Percentiles rank a stretch among this genome's conserved stretches.
Conservation (phyloP, 257 asterid species). For the Gentiana macrophylla region DNA sequence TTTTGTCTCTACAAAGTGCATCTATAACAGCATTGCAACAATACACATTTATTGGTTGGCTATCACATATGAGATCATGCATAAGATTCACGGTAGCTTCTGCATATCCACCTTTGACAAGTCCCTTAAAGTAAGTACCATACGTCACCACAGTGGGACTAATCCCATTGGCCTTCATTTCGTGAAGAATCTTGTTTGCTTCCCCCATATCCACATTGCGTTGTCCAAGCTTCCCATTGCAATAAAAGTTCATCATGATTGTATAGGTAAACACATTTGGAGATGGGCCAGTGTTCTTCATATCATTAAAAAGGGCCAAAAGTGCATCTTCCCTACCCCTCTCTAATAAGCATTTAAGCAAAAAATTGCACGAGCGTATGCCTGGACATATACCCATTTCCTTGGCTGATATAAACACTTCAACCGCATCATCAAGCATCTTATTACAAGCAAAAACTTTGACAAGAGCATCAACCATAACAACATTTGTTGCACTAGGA, state of each 20-base stretch:
- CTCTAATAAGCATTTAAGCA: conserved; percentile 52
- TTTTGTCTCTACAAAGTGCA: conserved; percentile 29
- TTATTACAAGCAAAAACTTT: conserved; percentile 44
- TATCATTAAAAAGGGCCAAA: conserved; percentile 28
- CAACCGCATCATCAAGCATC: conserved; percentile 35
- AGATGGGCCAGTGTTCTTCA: conserved; percentile 44
- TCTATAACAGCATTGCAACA: conserved; percentile 50
- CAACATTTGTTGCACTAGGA: conserved; percentile 22
- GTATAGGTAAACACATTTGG: conserved; percentile 48
- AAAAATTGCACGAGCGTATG: conserved; percentile 43
- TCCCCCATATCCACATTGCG: conserved; percentile 22
- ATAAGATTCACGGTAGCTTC: conserved; percentile 33
- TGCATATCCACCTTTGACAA: conserved; percentile 37
- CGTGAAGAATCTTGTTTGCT: conserved; percentile 35
- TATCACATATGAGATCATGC: conserved; percentile 18
- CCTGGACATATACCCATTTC: conserved; percentile 28
- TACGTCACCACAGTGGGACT: conserved; percentile 44
- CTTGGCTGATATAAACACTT: conserved; percentile 29
- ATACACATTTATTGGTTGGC: conserved; percentile 36
- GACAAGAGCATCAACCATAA: conserved; percentile 26
- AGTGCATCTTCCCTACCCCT: conserved; percentile 21
- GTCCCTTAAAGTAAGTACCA: conserved; percentile 37
- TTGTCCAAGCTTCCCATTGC: conserved; percentile 17
- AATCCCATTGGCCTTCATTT: conserved; percentile 37
- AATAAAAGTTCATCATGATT: conserved; percentile 40